Evolutionary conservation across 2,329 filamentous ascomycete species (phyloP).

Genomic region (Hypoxylon rubiginosum): DNA sequence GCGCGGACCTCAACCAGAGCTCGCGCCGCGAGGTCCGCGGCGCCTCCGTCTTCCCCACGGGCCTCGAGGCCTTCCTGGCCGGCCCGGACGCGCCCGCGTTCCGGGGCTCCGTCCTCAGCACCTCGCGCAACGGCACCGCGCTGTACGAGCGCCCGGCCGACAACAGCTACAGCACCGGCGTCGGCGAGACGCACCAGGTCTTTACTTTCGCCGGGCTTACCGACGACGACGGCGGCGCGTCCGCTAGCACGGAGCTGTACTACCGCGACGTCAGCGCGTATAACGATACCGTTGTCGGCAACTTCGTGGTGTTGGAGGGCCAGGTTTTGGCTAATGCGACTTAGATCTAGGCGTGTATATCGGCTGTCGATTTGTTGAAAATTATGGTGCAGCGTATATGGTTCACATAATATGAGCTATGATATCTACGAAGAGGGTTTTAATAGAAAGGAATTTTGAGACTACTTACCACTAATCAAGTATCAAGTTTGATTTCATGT

Average conservation of each 20-base stretch:
- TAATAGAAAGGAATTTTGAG: neutral
- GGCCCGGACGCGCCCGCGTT: slow-evolving; percentile 46
- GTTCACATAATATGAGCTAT: neutral
- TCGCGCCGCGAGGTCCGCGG: slow-evolving; percentile 56
- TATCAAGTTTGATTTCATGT: neutral
- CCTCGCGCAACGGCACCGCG: slow-evolving; percentile 70
- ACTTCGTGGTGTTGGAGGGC: slow-evolving; percentile 30
- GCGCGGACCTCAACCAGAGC: slow-evolving; percentile 59
- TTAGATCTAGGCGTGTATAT: neutral
- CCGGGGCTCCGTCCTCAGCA: slow-evolving; percentile 56
- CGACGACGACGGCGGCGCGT: slow-evolving; percentile 37
- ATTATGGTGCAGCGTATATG: neutral
- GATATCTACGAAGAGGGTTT: neutral
- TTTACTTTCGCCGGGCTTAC: slow-evolving; percentile 66
- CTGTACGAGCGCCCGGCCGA: slow-evolving; percentile 64
- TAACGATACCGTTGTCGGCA: slow-evolving; percentile 47
- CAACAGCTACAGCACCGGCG: slow-evolving; percentile 62
- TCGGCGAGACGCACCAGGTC: slow-evolving; percentile 68
- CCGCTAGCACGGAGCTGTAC: slow-evolving; percentile 64
- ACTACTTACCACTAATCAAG: neutral
- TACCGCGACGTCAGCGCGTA: slow-evolving; percentile 62
- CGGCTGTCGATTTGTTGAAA: neutral
- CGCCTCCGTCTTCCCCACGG: slow-evolving; percentile 66
- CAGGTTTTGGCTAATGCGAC: slow-evolving; percentile 1
- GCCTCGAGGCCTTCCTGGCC: slow-evolving; percentile 68